These are phyloP conservation scores for Pythium sp. DNA, from an alignment of 352 stramenopile genomes.

Conservation along the genomic window DNA sequence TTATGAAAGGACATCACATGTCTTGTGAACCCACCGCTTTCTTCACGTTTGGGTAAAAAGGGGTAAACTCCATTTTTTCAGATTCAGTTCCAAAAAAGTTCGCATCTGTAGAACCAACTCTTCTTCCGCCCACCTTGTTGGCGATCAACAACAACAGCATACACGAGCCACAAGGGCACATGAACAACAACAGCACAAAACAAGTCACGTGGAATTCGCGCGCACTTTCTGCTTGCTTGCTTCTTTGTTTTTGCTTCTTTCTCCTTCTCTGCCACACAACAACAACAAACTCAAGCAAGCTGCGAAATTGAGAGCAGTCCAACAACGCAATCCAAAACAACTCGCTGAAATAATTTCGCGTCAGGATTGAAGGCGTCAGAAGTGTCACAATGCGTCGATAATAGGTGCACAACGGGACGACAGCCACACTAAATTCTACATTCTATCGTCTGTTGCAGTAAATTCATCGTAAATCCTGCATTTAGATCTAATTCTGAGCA, in stretches of 20 bases:
- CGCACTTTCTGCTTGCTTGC: not conserved
- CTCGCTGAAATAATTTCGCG: slow-evolving; percentile 5
- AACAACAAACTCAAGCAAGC: not conserved
- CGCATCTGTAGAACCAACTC: not conserved
- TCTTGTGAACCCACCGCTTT: not conserved
- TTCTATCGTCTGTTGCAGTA: not conserved
- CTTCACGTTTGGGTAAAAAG: slow-evolving; percentile 1
- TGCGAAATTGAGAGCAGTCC: not conserved
- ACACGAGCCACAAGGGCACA: not conserved
- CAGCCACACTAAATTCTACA: not conserved
- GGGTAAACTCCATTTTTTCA: not conserved
- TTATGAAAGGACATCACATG: not conserved
- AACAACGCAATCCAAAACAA: not conserved
- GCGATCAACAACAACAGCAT: not conserved
- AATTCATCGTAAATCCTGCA: no score
- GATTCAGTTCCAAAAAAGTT: slow-evolving; percentile 2
- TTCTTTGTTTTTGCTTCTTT: not conserved
- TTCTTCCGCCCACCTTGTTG: not conserved
- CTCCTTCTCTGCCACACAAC: not conserved
- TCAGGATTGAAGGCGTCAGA: not conserved
- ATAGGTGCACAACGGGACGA: slow-evolving; percentile 2
- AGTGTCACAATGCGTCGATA: slow-evolving; percentile 8
- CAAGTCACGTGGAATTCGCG: not conserved
- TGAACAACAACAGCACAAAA: not conserved
- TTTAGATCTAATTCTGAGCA: no score